Conservation (phyloP, 257 asterid genomes). For the Lantana camara region DNA sequence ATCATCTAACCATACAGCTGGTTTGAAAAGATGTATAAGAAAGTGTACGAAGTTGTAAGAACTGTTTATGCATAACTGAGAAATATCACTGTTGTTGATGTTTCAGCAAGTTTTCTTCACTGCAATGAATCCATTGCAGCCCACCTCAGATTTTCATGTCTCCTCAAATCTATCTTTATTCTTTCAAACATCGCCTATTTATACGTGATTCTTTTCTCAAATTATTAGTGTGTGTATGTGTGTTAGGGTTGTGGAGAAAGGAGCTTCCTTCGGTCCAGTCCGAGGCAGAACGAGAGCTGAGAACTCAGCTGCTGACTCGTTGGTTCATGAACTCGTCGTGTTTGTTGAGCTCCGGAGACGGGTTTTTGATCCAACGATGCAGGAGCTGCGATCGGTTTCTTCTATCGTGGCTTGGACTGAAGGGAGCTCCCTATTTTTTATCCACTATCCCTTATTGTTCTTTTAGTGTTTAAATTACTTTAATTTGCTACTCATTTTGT, state of each 20-base stretch:
- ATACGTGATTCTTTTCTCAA: too few relatives aligned
- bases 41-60: constrained; percentile 33
- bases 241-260: constrained; percentile 40
- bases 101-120: constrained; percentile 3
- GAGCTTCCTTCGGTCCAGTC: constrained; percentile 94
- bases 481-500: too few relatives aligned
- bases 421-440: constrained; percentile 88
- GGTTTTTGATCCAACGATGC: constrained; percentile 76
- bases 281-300: constrained; percentile 59
- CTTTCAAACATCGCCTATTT: too few relatives aligned
- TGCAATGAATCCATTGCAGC: constrained; percentile 41
- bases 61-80: background rate
- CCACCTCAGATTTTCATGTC: constrained; percentile 49
- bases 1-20: constrained; percentile 45
- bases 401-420: constrained; percentile 95
- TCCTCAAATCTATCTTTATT: background rate
- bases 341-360: background rate
- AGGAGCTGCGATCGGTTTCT: constrained; percentile 72
- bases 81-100: constrained; percentile 11
- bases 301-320: constrained; percentile 86
- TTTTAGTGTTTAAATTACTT: background rate
- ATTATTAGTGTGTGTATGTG: background rate
- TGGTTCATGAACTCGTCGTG: constrained; percentile 60
- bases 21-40: constrained; percentile 48
- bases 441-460: background rate